Evolutionary conservation across 2,329 filamentous ascomycete species (phyloP).

Genomic region (Amphichorda felina): DNA sequence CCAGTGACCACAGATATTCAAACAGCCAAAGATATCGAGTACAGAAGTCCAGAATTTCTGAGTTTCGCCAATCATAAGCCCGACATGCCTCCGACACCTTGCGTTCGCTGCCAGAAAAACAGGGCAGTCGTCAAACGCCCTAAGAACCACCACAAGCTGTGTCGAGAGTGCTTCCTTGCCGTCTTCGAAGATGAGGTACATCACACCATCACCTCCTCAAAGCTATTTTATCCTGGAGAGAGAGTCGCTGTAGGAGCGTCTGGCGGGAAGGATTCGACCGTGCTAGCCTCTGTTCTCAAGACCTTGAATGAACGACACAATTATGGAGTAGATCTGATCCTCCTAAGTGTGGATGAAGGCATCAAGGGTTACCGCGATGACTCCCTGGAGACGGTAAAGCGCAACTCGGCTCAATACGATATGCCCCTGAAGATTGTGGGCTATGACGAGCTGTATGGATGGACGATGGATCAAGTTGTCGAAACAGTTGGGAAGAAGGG

Average conservation of each 20-base stretch:
- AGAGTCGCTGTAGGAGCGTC: conserved; percentile 89
- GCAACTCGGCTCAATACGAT: conserved; percentile 81
- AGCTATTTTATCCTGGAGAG: conserved; percentile 77
- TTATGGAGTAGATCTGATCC: conserved; percentile 74
- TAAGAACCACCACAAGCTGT: conserved; percentile 90
- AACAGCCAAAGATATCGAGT: too few relatives aligned
- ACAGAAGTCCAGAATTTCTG: too few relatives aligned
- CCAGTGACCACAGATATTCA: too few relatives aligned
- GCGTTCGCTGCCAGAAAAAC: conserved; percentile 62
- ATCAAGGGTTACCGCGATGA: conserved; percentile 97
- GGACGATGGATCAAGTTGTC: conserved; percentile 99
- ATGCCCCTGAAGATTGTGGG: conserved; percentile 89
- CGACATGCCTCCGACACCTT: conserved; percentile 65
- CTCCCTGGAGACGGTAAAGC: conserved; percentile 89
- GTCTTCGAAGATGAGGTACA: conserved; percentile 92
- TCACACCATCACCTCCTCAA: conserved; percentile 72
- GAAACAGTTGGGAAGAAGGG: conserved; percentile 94
- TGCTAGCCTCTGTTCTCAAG: conserved; percentile 87
- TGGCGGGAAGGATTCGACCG: conserved; percentile 94
- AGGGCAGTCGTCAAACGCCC: conserved; percentile 85
- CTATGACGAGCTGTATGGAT: conserved; percentile 89
- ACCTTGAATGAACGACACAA: conserved; percentile 82
- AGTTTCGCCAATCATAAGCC: too few relatives aligned
- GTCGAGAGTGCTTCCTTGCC: conserved; percentile 74
- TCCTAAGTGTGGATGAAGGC: conserved; percentile 91